A percentile compares a stretch with the other conserved stretches of the same genome.
phyloP scores from a whole-genome alignment of 805 yeast genomes.

The Lipomyces sp. region DNA sequence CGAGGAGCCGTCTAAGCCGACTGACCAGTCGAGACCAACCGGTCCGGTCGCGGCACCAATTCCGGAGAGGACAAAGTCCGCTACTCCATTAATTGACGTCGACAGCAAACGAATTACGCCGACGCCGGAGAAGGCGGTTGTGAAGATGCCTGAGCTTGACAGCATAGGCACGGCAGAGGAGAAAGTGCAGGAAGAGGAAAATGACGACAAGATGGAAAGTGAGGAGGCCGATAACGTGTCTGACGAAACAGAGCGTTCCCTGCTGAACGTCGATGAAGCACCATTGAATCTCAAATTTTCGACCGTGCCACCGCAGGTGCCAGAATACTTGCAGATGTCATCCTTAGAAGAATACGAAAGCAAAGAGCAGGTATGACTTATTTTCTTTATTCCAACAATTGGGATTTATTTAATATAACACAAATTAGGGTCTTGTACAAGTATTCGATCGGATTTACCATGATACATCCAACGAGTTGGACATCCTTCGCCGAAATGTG shows the following conservation, averaged over 20 bases:
- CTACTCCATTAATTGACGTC: neutral
- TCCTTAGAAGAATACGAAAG: neutral
- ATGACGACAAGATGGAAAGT: slow-evolving; percentile 6
- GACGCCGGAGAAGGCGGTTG: neutral
- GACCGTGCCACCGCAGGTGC: slow-evolving; percentile 14
- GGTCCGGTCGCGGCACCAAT: neutral
- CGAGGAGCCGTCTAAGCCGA: neutral
- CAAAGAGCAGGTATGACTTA: neutral
- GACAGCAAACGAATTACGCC: neutral
- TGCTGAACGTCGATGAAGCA: slow-evolving; percentile 1
- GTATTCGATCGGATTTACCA: slow-evolving; percentile 20
- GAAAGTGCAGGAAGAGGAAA: slow-evolving; percentile 14
- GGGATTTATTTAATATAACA: neutral
- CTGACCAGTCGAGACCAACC: neutral
- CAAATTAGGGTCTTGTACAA: slow-evolving; percentile 10
- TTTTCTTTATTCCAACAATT: neutral
- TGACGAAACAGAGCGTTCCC: neutral
- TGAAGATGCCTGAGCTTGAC: slow-evolving; percentile 8
- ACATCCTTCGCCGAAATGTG: slow-evolving; percentile 11
- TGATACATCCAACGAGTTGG: slow-evolving; percentile 12
- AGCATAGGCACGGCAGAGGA: neutral
- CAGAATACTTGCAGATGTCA: slow-evolving; percentile 17
- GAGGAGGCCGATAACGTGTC: slow-evolving; percentile 4
- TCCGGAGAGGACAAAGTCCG: neutral
- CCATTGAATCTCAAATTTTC: neutral